Conservation (phyloP, 2,329 filamentous ascomycete species). For the Phaeosphaeria sp. region DNA sequence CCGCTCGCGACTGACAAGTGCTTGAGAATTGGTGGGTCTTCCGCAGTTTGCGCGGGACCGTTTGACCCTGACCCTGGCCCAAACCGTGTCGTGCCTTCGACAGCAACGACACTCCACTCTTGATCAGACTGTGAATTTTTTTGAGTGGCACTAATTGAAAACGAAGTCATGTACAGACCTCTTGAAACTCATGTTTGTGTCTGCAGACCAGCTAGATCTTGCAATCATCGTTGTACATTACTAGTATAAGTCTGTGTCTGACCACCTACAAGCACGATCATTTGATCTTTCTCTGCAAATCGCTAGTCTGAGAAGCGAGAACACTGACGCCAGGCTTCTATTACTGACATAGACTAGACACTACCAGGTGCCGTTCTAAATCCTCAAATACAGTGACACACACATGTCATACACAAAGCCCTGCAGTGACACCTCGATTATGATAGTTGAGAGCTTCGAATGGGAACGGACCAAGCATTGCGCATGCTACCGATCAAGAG, state of each 20-base stretch:
- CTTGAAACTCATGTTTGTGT: too few relatives aligned
- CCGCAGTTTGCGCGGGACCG: background rate
- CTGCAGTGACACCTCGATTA: background rate
- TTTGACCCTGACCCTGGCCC: background rate
- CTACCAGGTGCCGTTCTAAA: too few relatives aligned
- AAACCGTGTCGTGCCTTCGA: background rate
- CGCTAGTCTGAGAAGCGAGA: background rate
- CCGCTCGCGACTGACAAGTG: background rate
- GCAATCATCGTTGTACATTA: too few relatives aligned
- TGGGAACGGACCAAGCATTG: background rate
- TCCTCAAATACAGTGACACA: too few relatives aligned
- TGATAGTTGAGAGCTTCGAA: background rate
- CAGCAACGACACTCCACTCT: background rate
- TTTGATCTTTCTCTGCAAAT: background rate
- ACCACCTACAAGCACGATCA: background rate
- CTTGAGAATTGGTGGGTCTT: background rate
- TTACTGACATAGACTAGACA: too few relatives aligned
- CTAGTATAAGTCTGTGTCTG: too few relatives aligned
- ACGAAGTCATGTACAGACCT: background rate
- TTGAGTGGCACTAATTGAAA: background rate
- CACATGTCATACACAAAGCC: background rate
- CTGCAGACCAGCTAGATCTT: too few relatives aligned
- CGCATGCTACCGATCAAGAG: background rate
- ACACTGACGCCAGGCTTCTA: too few relatives aligned
- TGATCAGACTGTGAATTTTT: background rate